Evolutionary conservation across 371 early-diverging fungal species (phyloP), one percentile per base, ranked within the genome.

Genomic region (Mucor circinelloides): DNA sequence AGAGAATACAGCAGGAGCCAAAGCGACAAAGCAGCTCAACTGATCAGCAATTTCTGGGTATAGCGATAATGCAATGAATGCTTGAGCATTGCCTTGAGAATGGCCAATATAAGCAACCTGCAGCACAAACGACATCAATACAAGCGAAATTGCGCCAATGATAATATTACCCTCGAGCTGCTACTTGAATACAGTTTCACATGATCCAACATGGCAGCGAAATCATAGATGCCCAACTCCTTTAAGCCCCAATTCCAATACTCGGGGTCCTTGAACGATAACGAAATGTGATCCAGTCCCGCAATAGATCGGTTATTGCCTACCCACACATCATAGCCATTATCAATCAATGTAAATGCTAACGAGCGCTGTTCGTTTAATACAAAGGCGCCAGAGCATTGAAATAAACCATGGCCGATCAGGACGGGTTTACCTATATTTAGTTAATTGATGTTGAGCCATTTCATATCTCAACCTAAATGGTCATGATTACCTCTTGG

Each of bases 361-460:
- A 89, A 46, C 0, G 86, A 86, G n/a, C 70, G 38, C 8, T 76
- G 69, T 42, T 85, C 85, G 57, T 77, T 86, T 25, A 82, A 63
- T 12, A 85, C 73, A 74, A 83, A 89, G 3, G 79, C 86, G 10
- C 89, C 89, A 19, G 81, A 76, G 56, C 82, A 80, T 68, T 88
- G 89, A 63, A 88, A 86, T n/a, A 88, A 69, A 19, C 89, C 89
- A 71, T 88, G 89, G 44, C 85, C 81, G 8, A 87, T 64, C 19
- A 89, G 56, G 28, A 89, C 78, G 13, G 87, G 82, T 42, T 63
- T 77, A 21, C 56, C 73, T 72, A 56, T 56, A 17, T 30, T 25
- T 56, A 30, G 30, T 56, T n/a, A 31, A 32, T 56, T 30, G 15
- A 52, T 19, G 36, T 40, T 40, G 40, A 15, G 42, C 42, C 15